Evolutionary conservation across 2,329 filamentous ascomycete species (phyloP), one percentile per base, ranked within the genome.

Genomic region (Exophiala viscosa): DNA sequence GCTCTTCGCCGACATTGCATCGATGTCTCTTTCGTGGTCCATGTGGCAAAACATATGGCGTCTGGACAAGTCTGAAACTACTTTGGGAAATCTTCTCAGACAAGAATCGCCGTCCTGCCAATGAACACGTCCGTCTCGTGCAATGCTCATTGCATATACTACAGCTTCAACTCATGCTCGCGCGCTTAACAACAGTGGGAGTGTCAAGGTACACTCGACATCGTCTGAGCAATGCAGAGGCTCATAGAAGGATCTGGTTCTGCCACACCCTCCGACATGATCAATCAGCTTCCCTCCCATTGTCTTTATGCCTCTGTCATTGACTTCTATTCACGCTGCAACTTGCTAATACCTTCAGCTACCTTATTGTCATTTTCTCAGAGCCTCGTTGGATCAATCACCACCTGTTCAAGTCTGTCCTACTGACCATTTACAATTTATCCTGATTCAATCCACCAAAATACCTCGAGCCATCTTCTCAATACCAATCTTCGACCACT

Each of bases 81-180:
- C 31, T 42, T 14, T 31, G n/a, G 31, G 10, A 48, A 15, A 28
- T 23, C 35, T 52, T 54, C 47, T 59, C 56, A 54, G 56, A 54
- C 56, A 50, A 33, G n/a, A 9, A 41, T n/a, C 6, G 10, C n/a
- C 28, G 34, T 50, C 39, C 42, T 31, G 17, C 56, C 56, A 59
- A 59, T 56, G 33, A 48, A 33, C 52, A 50, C 56, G 56, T 54
- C 42, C 18, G 32, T 31, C 47, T 53, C 47, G 46, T 51, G 50
- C 28, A 28, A 36, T 42, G 34, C 41, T 13, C 43, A 41, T 44
- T 14, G 36, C 14, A 45, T 50, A 35, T 56, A 56, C 56, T 51
- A 59, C 56, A 59, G 56, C 50, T 46, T 59, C 47, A 59, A 42
- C 52, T 48, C 47, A 39, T 48, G 47, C 39, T 43, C 28, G 45